A percentile compares a stretch with the other conserved stretches of the same genome.
These are phyloP conservation scores for Avena insularis DNA, from an alignment of 176 grass and related monocot species.

Conservation along the genomic window DNA sequence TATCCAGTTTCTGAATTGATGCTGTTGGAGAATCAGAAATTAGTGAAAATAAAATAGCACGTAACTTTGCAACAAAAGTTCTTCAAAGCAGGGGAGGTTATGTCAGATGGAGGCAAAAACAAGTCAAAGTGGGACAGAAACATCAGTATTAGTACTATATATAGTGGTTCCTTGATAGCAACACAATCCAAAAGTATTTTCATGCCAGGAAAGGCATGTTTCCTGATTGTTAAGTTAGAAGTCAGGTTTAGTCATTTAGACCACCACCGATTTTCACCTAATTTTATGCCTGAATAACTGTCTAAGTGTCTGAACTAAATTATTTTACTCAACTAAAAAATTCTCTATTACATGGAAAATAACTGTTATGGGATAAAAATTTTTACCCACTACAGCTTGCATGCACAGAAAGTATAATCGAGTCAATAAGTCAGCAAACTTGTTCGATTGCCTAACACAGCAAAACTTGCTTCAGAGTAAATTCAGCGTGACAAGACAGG, in stretches of 20 bases:
- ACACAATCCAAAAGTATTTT: not conserved
- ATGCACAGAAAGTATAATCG: slow-evolving; percentile 13
- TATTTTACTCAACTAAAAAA: not conserved
- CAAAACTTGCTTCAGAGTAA: slow-evolving; percentile 12
- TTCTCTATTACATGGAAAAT: slow-evolving; percentile 38
- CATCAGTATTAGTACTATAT: slow-evolving; percentile 1
- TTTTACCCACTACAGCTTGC: not conserved
- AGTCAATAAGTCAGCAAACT: slow-evolving; percentile 26
- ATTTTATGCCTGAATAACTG: not conserved
- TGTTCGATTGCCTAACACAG: not conserved
- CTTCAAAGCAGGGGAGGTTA: not conserved
- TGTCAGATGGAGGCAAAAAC: not conserved
- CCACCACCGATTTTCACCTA: not conserved
- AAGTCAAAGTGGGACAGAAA: not conserved
- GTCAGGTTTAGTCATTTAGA: not conserved
- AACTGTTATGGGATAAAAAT: not conserved
- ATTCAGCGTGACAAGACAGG: slow-evolving; percentile 18
- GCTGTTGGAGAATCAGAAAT: not conserved
- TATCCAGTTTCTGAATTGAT: not conserved
- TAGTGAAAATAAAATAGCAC: not conserved
- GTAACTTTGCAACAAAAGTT: not conserved
- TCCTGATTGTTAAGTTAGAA: slow-evolving; percentile 21
- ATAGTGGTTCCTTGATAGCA: slow-evolving; percentile 2
- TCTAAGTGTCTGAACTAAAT: not conserved
- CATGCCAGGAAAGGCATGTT: not conserved